phyloP scores from a whole-genome alignment of 768 basidiomycete species.

The Trametes meyenii region DNA sequence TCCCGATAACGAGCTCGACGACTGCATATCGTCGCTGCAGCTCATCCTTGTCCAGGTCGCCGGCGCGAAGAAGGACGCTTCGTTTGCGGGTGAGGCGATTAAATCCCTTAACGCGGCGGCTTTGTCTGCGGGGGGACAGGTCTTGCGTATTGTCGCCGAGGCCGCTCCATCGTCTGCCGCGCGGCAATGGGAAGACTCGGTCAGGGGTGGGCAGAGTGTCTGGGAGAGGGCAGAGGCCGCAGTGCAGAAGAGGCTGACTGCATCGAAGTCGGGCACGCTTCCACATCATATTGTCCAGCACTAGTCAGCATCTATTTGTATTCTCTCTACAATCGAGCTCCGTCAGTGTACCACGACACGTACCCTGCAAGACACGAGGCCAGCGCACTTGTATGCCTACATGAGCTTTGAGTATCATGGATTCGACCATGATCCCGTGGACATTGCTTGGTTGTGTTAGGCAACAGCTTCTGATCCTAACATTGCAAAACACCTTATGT shows the following conservation, averaged over 20 bases:
- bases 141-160: slow-evolving; percentile 33
- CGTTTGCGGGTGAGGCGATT: slow-evolving; percentile 21
- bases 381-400: too few species aligned
- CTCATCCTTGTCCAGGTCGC: slow-evolving; percentile 34
- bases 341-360: background rate
- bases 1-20: background rate
- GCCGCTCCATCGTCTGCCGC: slow-evolving; percentile 31
- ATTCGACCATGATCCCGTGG: too few species aligned
- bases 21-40: slow-evolving; percentile 17
- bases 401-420: too few species aligned
- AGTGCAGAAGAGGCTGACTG: slow-evolving; percentile 22
- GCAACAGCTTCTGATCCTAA: background rate
- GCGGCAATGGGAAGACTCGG: slow-evolving; percentile 35
- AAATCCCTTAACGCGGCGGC: slow-evolving; percentile 27
- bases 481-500: background rate
- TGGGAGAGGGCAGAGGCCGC: slow-evolving; percentile 33
- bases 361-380: too few species aligned
- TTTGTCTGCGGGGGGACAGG: slow-evolving; percentile 21
- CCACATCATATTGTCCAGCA: background rate
- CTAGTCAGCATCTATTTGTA: background rate
- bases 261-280: background rate
- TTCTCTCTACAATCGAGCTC: background rate
- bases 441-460: background rate
- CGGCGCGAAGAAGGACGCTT: slow-evolving; percentile 19
- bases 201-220: slow-evolving; percentile 28